phyloP scores from a whole-genome alignment of 2,329 filamentous ascomycete genomes.

The Zopfia rhizophila region DNA sequence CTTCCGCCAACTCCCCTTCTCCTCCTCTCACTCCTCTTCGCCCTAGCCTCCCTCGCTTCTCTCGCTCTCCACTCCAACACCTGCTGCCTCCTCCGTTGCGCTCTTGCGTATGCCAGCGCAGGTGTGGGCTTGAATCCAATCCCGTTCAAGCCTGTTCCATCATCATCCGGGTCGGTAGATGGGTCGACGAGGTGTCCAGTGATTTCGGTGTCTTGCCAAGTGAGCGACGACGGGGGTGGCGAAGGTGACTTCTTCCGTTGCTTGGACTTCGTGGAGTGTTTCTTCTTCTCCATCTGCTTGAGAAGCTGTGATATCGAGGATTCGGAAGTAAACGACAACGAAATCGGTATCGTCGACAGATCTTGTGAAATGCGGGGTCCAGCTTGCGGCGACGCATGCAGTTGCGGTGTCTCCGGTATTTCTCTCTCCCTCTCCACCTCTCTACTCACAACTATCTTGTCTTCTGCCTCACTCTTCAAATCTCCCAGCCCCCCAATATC shows the following conservation, averaged over 20 bases:
- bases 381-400: conserved; percentile 27
- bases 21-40: conserved; percentile 65
- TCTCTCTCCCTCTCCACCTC: conserved; percentile 18
- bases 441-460: background rate
- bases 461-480: background rate
- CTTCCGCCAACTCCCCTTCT: conserved; percentile 39
- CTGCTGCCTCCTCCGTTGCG: conserved; percentile 67
- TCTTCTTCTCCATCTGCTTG: too few relatives aligned
- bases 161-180: conserved; percentile 65
- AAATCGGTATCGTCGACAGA: too few relatives aligned
- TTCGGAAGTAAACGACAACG: background rate
- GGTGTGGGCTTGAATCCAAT: conserved; percentile 71
- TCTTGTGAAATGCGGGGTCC: conserved; percentile 49
- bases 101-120: conserved; percentile 66
- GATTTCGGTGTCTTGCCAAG: conserved; percentile 71
- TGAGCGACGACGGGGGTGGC: conserved; percentile 49
- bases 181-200: conserved; percentile 66
- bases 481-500: conserved; percentile 29
- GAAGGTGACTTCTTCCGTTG: conserved; percentile 40
- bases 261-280: conserved; percentile 24
- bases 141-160: conserved; percentile 72
- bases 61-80: conserved; percentile 68
- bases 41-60: conserved; percentile 68
- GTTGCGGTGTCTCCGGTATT: conserved; percentile 41
- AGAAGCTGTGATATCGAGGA: too few relatives aligned